Evolutionary conservation across 1,284 basidiomycete species (phyloP), one percentile per base, ranked within the genome.

Genomic region (Austropuccinia psidii): DNA sequence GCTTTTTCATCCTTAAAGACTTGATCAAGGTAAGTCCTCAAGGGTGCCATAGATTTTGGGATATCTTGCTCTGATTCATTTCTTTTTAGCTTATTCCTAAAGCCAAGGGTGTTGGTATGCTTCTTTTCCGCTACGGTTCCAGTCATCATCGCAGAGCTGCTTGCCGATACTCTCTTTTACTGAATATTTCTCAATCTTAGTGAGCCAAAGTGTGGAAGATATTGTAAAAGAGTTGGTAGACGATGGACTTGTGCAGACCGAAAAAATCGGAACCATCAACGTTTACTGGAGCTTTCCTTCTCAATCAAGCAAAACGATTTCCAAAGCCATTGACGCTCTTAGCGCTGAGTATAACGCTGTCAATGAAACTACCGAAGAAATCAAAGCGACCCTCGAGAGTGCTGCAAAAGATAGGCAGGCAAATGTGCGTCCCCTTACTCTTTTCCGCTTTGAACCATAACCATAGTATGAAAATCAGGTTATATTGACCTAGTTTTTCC

Each of bases 161-260:
- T 15, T 31, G 52, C 1, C 29, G 7, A 21, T 21, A 7, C 19
- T 21, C 35, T 41, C 17, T 39, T n/a, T 58, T 49, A 4, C 4
- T 45, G 17, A 47, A 19, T 9, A 37, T 27, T 4, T 1, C 27
- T 7, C 24, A 58, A 4, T 31, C 19, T 29, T 54, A 73, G 70
- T 73, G 9, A 43, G 47, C 31, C 70, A 73, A 62, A 73, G 70
- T 62, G 70, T 73, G 27, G 70, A 73, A 43, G 60, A 73, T n/a
- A 73, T 52, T 24, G 24, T 73, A 1, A 73, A 73, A 39, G 49
- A 49, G 27, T 73, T 73, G 24, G 39, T 73, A n/a, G 70, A 73
- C 57, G 70, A 73, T 47, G 60, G 60, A 15, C 1, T 73, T 27
- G 60, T 73, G 13, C 58, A 73, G 27, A 15, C 54, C 13, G 70